Percentiles rank a stretch among this genome's conserved stretches.
These are phyloP conservation scores for Xylaria digitata DNA, from an alignment of 2,329 filamentous ascomycete species.

Conservation along the genomic window DNA sequence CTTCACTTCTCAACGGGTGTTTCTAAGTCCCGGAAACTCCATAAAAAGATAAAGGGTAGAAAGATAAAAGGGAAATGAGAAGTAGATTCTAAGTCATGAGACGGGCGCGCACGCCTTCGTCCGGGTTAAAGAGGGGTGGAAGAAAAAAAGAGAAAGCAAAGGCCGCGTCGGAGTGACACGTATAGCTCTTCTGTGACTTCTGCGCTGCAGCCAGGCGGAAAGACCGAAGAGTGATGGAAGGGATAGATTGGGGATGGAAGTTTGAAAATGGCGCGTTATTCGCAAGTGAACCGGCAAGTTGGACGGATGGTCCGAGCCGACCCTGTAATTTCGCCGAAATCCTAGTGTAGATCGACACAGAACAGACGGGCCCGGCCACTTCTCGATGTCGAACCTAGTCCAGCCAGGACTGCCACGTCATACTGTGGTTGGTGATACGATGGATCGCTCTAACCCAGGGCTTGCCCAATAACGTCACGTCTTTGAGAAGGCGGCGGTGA, in stretches of 20 bases:
- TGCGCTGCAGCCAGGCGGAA: slow-evolving; percentile 4
- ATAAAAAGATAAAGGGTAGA: slow-evolving; percentile 24
- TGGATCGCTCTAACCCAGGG: slow-evolving; percentile 58
- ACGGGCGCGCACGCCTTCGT: slow-evolving; percentile 16
- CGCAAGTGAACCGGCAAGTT: slow-evolving; percentile 15
- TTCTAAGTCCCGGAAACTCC: slow-evolving; percentile 44
- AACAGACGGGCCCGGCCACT: slow-evolving; percentile 28
- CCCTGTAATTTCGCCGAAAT: not conserved
- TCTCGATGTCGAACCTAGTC: slow-evolving; percentile 30
- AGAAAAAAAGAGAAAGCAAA: slow-evolving; percentile 28
- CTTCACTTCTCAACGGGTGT: slow-evolving; percentile 43
- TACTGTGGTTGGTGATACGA: slow-evolving; percentile 9
- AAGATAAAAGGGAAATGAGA: not conserved
- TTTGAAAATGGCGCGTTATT: slow-evolving; percentile 10
- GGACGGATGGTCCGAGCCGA: slow-evolving; percentile 3
- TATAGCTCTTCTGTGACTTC: slow-evolving; percentile 8
- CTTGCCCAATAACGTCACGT: slow-evolving; percentile 62
- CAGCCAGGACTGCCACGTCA: slow-evolving; percentile 17
- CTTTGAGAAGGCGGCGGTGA: slow-evolving; percentile 62
- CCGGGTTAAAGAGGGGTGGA: not conserved
- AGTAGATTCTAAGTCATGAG: slow-evolving; percentile 12
- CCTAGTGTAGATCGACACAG: slow-evolving; percentile 2
- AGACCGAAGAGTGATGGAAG: not conserved
- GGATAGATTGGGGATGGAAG: not conserved
- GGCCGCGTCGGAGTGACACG: not conserved